Percentiles rank a stretch among this genome's conserved stretches.
Evolutionary conservation across 306 rosid species (phyloP).

Genomic region (Acacia confusa): DNA sequence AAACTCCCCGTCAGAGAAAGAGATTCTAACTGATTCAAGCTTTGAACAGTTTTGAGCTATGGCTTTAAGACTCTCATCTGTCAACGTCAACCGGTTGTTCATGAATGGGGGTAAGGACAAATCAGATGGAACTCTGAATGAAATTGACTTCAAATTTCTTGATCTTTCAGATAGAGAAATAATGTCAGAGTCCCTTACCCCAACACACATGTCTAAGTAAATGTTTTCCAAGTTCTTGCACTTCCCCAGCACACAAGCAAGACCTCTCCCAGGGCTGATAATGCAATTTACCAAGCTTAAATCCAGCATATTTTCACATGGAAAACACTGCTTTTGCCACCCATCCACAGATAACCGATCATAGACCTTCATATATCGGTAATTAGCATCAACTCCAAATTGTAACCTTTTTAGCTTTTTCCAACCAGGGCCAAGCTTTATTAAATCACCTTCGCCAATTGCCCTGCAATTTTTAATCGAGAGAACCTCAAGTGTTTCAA

Average conservation of each 20-base stretch:
- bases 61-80: constrained; percentile 78
- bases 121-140: constrained; percentile 79
- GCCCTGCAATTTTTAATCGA: constrained; percentile 57
- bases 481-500: constrained; percentile 52
- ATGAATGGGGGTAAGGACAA: constrained; percentile 71
- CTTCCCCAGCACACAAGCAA: constrained; percentile 78
- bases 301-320: constrained; percentile 71
- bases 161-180: constrained; percentile 66
- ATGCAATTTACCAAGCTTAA: constrained; percentile 88
- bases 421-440: constrained; percentile 76
- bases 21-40: constrained; percentile 76
- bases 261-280: constrained; percentile 90
- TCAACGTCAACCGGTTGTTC: constrained; percentile 64
- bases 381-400: constrained; percentile 85
- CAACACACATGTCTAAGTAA: constrained; percentile 91
- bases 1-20: constrained; percentile 84
- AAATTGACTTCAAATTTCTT: constrained; percentile 61
- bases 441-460: constrained; percentile 60
- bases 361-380: constrained; percentile 85
- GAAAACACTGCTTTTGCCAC: constrained; percentile 81
- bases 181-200: constrained; percentile 78
- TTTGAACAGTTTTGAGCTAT: constrained; percentile 69
- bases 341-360: constrained; percentile 78
- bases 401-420: constrained; percentile 66
- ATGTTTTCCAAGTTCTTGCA: constrained; percentile 78